Evolutionary conservation across 495 filamentous ascomycete genomes (phyloP).

Genomic region (Aspergillus heteromorphus): DNA sequence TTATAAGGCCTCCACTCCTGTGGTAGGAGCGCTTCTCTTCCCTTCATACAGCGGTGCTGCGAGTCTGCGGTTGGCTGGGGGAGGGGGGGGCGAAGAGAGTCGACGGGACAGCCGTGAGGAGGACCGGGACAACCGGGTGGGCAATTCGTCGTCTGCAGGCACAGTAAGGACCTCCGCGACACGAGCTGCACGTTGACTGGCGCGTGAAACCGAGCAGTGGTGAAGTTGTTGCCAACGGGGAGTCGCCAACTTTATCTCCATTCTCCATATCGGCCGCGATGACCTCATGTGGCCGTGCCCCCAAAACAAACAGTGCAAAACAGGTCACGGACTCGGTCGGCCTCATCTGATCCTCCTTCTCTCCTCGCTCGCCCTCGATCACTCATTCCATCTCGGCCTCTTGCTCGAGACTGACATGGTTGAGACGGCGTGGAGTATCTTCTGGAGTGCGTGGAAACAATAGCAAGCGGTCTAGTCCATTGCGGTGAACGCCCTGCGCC

Average conservation of each 20-base stretch:
- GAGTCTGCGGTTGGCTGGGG: too few relatives aligned
- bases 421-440: neutral
- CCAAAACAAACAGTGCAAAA: conserved; percentile 1
- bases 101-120: neutral
- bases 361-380: neutral
- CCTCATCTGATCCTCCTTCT: neutral
- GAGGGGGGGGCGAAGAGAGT: neutral
- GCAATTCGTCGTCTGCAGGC: neutral
- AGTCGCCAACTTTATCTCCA: neutral
- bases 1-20: conserved; percentile 1
- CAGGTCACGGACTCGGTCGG: neutral
- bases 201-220: neutral
- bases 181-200: neutral
- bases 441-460: neutral
- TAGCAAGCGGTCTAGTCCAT: neutral
- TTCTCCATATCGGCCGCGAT: neutral
- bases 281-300: conserved; percentile 5
- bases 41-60: neutral
- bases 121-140: neutral
- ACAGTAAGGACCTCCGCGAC: neutral
- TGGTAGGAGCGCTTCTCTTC: conserved; percentile 1
- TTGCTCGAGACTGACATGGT: neutral
- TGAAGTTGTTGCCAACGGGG: neutral
- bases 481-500: neutral
- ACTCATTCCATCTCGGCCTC: neutral